Base-by-base conservation (phyloP, 192 early-diverging fungal genomes). In the Obelidium mucronatum region DNA sequence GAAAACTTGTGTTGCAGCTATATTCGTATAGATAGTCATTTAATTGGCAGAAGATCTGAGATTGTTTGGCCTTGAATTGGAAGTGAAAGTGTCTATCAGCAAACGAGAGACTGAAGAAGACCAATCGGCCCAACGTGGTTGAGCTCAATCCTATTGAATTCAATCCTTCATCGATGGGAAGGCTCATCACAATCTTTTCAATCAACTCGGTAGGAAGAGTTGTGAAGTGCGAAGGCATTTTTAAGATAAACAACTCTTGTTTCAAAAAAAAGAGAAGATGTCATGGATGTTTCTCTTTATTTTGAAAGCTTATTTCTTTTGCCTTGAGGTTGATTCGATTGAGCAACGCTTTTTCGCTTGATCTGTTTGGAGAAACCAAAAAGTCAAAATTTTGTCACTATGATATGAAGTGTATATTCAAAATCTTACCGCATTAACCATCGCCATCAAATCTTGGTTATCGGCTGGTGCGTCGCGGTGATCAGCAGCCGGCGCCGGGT, bases 341-440 rank as follows among this genome's bases (percentile, higher is more conserved):
- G 40, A 44, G 77, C 72, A 17, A 77, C 63, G 36, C 51, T 82
- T 73, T 82, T 81, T 73, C 70, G 60, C 36, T 81, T 81, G 13
- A 81, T 61, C 78, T 77, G 67, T 74, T 1, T 34, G 15, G 0
- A 8, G 44, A 11, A 13, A 8, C 28, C 39, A 69, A 30, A 11
- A 8, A 33, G n/a, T 15, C 48, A 61, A 4, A 31, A 28, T 2
- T 35, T 48, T 51, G 15, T 17, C 24, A 26, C 52, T 24, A 35
- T 19, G 8, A 17, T 39, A 33, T 69, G 6, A 0, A 34, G n/a
- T 64, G 24, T 54, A 5, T 17, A 53, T 3, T 28, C 6, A 15
- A 15, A 2, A 4, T 77, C 83, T 67, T 82, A 87, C 89, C 39
- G 89, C 82, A 60, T 85, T 83, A 19, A 90, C 88, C 35, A 90